Evolutionary conservation across 2,329 filamentous ascomycete species (phyloP), one percentile per base, ranked within the genome.

Genomic region (Talaromyces sp.): DNA sequence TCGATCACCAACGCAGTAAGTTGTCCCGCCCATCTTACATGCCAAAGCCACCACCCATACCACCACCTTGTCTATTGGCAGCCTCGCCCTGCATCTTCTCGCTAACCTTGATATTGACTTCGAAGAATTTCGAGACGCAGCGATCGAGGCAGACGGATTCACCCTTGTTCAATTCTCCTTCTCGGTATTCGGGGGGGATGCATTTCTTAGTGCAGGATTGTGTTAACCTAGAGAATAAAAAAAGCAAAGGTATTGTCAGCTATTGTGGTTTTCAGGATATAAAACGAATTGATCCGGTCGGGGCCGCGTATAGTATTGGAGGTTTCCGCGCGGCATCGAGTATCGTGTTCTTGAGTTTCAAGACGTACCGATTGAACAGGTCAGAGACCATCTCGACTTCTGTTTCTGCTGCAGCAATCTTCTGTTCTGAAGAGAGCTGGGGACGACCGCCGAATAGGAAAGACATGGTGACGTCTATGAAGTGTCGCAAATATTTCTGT

Each of bases 381-480:
- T 97, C 92, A 62, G 91, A 90, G 67, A 97, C 86, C 82, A 97
- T 92, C 78, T 97, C 94, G 77, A 97, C 91, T 81, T 99, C 95
- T 66, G 91, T 88, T 81, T 99, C 93, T 68, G 95, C 92, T 69
- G 91, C 89, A 69, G 90, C 89, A 75, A 99, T 94, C 84, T 97
- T 99, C 82, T 97, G 89, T 76, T 91, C 92, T 70, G 92, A 96
- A 63, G 91, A 89, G 73, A 92, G 89, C 80, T 97, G 91, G 62
- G 90, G 89, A 65, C 85, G 81, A 59, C 78, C 79, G 72, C 88
- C 84, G 72, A 87, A 87, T 67, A 89, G 83, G 79, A 89, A 88
- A 63, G 86, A 89, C 87, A 89, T 89, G 36, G 35, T 59, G 41
- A 54, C 31, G 41, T 51, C 35, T 31, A 17, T 22, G 19, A n/a